Evolutionary conservation across 129 eudicot genomes (phyloP).

Genomic region (Helianthus annuus): HanXRQr2.0-SUNRISE NC_035439.2:102630417-102630916

Average conservation of each 20-base stretch:
- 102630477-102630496: not conserved
- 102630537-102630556: constrained; percentile 1
- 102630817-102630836: not conserved
- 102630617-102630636: not conserved
- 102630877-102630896: constrained; percentile 17
- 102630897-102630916: constrained; percentile 1
- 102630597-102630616: not conserved
- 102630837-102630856: not conserved
- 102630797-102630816: not conserved
- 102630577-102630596: no score
- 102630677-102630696: no score
- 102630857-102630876: constrained; percentile 21
- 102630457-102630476: no score
- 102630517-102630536: constrained; percentile 11
- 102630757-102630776: no score
- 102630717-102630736: no score
- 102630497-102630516: not conserved
- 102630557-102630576: not conserved
- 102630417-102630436: no score
- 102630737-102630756: no score
- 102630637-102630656: not conserved
- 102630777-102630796: no score
- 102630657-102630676: no score
- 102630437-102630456: no score
- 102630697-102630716: no score